Evolutionary conservation across 306 rosid genomes (phyloP).

Genomic region (Herpetospermum pedunculosum): DNA sequence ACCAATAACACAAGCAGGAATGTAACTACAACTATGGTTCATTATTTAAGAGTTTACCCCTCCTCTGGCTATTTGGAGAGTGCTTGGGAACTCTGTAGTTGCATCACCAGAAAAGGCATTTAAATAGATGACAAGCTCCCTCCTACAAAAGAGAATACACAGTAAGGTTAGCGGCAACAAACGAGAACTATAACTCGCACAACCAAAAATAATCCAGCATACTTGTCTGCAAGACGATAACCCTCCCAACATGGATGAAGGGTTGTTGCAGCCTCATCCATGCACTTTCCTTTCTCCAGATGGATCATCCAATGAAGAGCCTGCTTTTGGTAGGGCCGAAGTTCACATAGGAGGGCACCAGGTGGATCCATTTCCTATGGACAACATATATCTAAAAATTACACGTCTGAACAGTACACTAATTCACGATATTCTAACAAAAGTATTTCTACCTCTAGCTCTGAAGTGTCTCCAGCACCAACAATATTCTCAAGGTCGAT

Average conservation of each 20-base stretch:
- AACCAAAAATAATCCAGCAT: conserved; percentile 14
- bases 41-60: conserved; percentile 54
- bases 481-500: conserved; percentile 68
- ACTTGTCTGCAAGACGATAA: conserved; percentile 72
- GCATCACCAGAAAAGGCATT: conserved; percentile 95
- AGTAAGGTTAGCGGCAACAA: conserved; percentile 13
- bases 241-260: conserved; percentile 99
- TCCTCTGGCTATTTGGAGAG: conserved; percentile 92
- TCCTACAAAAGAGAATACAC: conserved; percentile 30
- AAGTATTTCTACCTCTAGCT: conserved; percentile 56
- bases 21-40: conserved; percentile 3
- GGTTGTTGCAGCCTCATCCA: conserved; percentile 55
- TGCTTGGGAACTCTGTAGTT: conserved; percentile 78
- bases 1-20: not conserved
- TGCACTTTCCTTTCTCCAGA: conserved; percentile 63
- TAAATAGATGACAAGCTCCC: conserved; percentile 58
- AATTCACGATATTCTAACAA: conserved; percentile 11
- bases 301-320: conserved; percentile 88
- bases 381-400: conserved; percentile 13
- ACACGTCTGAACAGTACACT: conserved; percentile 10
- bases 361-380: conserved; percentile 89
- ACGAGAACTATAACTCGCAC: not conserved
- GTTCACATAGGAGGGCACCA: conserved; percentile 55
- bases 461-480: conserved; percentile 68
- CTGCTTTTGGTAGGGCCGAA: conserved; percentile 85